Conservation (phyloP, 2,329 filamentous ascomycete genomes). For the Aspergillus bombycis region DNA sequence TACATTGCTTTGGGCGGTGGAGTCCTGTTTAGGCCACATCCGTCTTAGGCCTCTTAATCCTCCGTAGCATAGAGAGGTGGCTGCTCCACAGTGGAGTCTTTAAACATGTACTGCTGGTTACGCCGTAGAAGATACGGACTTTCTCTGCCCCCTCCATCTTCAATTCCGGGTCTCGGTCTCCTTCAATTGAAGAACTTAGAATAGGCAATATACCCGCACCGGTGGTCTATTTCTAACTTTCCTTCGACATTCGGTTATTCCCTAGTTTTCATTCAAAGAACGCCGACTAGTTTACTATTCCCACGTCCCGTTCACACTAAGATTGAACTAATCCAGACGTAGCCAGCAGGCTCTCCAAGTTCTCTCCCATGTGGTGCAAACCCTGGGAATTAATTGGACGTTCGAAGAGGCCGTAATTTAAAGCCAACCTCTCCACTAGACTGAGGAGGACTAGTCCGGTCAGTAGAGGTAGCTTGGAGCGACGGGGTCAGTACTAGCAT, state of each 20-base stretch:
- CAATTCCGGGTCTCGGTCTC: neutral
- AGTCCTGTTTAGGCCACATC: neutral
- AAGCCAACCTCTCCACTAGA: neutral
- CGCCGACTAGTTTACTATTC: neutral
- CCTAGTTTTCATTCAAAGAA: neutral
- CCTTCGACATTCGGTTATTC: neutral
- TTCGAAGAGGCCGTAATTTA: neutral
- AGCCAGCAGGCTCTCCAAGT: neutral
- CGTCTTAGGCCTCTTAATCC: neutral
- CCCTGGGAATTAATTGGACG: neutral
- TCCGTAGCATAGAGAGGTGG: neutral
- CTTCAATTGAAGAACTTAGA: neutral
- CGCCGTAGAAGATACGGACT: neutral
- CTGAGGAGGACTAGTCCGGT: neutral
- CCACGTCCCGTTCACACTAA: neutral
- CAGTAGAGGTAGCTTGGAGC: neutral
- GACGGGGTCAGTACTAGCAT: neutral
- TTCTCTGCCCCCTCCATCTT: neutral
- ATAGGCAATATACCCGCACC: neutral
- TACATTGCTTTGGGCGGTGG: neutral
- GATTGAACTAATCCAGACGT: neutral
- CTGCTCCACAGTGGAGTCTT: neutral
- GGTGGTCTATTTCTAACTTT: neutral
- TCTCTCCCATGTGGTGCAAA: neutral
- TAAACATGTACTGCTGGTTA: neutral